Percentiles rank a stretch among this genome's conserved stretches.
These are phyloP conservation scores for Aspergillus tamarii DNA, from an alignment of 2,329 filamentous ascomycete species.

Conservation along the genomic window DNA sequence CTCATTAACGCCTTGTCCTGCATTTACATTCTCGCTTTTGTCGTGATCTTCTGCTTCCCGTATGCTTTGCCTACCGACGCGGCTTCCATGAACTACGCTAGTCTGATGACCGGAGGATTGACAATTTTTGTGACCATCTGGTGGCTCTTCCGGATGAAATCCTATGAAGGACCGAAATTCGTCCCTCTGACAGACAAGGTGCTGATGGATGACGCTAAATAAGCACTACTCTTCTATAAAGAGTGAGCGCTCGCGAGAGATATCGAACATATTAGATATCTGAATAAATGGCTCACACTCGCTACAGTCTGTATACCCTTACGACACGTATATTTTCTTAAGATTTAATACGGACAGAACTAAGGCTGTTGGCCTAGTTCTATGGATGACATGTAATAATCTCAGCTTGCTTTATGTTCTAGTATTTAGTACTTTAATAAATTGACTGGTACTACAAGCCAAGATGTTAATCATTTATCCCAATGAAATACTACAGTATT, in stretches of 20 bases:
- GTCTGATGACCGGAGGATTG: constrained; percentile 56
- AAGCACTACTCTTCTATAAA: constrained; percentile 1
- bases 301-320: background rate
- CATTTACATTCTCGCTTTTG: constrained; percentile 58
- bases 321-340: background rate
- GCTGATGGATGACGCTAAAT: constrained; percentile 36
- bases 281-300: background rate
- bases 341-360: background rate
- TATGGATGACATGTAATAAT: background rate
- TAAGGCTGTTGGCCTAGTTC: background rate
- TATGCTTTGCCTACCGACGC: constrained; percentile 51
- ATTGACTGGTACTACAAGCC: background rate
- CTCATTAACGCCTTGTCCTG: constrained; percentile 55
- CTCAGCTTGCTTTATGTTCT: background rate
- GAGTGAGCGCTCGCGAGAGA: background rate
- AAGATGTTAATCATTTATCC: background rate
- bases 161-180: constrained; percentile 42
- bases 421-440: background rate
- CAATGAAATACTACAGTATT: background rate
- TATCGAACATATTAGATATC: background rate
- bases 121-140: constrained; percentile 54
- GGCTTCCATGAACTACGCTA: constrained; percentile 58
- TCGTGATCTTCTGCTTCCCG: constrained; percentile 65
- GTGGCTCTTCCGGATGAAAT: constrained; percentile 43
- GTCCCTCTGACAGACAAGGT: constrained; percentile 39